Evolutionary conservation across 164 flowering plant genomes (phyloP), one percentile per base, ranked within the genome.

Genomic region (Berberis thunbergii): DNA sequence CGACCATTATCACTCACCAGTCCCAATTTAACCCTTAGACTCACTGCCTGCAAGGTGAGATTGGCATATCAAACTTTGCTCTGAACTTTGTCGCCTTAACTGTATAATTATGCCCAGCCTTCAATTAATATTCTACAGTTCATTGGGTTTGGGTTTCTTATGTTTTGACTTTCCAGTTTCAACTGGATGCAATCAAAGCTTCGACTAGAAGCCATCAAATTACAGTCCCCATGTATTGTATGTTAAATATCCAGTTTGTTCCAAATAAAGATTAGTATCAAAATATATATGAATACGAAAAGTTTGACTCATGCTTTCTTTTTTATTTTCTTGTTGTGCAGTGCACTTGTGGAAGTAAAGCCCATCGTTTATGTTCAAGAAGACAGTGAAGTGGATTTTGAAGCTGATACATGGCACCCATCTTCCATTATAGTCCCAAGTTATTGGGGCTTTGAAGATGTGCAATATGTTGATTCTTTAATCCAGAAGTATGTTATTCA

Each of bases 261-360:
- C 26, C 26, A 26, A 26, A 26, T 26, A 26, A 26, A 26, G 26
- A 26, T 26, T 26, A 26, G 26, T 26, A 26, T 26, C 26, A 26
- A 26, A 26, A 26, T 26, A 26, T 26, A 26, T 26, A 26, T 26
- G 26, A 26, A 26, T 26, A 26, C 26, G 26, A 26, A 26, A 26
- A 64, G n/a, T 38, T 49, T 52, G 49, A 49, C 49, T n/a, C 3
- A 49, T 41, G 11, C 44, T 42, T 50, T 10, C 13, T 11, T 6
- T 57, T 39, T 55, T 44, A 55, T 10, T 63, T 38, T 64, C 6
- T 45, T 70, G 59, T 13, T 39, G 76, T 75, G 71, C 84, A 92
- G 98, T 59, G 99, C 97, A 64, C 76, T 81, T 50, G 91, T 94
- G 45, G 99, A 94, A 79, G 77, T 91, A 49, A 94, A 94, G 70